phyloP scores from a whole-genome alignment of 257 asterid genomes.

The Solanum appendiculatum region DNA sequence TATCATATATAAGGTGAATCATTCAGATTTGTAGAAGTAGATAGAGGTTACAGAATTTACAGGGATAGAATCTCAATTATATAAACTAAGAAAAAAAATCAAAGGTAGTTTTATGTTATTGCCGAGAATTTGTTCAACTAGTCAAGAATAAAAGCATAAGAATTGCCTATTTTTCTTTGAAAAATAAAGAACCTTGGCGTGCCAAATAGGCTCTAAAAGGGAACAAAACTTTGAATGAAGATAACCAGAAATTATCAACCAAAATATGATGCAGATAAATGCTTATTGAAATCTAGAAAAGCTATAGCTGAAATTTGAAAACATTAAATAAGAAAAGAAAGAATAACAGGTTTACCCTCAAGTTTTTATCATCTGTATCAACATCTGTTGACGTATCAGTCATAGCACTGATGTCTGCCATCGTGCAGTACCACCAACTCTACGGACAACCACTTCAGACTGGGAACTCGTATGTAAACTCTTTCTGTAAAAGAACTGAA shows the following conservation, averaged over 20 bases:
- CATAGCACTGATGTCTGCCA: constrained; percentile 86
- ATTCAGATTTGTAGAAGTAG: not conserved
- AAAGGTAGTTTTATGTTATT: not conserved
- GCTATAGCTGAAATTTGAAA: not conserved
- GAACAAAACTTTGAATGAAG: not conserved
- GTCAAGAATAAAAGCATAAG: not conserved
- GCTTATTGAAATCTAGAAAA: not conserved
- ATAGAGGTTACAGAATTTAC: not conserved
- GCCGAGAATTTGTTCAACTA: not conserved
- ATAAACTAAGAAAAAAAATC: not conserved
- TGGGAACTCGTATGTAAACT: not conserved
- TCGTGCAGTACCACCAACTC: constrained; percentile 24
- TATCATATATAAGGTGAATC: not conserved
- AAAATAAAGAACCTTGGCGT: not conserved
- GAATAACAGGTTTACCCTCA: constrained; percentile 15
- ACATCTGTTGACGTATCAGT: constrained; percentile 92
- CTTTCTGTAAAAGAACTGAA: constrained; percentile 5
- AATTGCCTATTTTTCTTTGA: not conserved
- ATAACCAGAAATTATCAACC: not conserved
- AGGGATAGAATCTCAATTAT: not conserved
- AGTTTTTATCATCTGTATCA: constrained; percentile 75
- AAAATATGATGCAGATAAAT: not conserved
- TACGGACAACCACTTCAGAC: not conserved
- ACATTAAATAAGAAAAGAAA: not conserved
- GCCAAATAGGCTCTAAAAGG: not conserved